Base-by-base conservation (phyloP, 306 rosid genomes). In the Pachyrhizus erosus region DNA sequence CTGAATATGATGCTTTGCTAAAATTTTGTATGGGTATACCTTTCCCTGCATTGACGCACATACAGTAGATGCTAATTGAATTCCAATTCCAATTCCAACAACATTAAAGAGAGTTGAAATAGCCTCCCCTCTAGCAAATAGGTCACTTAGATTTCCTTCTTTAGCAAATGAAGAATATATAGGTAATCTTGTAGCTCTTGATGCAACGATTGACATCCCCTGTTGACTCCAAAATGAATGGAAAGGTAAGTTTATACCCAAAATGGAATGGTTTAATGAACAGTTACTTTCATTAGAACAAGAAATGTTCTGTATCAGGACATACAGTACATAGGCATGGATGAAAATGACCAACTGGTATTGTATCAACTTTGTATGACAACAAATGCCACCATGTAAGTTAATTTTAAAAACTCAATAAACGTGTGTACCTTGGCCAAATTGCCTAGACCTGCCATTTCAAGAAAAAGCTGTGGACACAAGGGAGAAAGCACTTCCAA, bases 151-250 rank as follows among this genome's bases (percentile, higher is more conserved):
- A 89, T 94, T 94, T 81, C 99, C 98, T 87, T 96, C 99, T 92
- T 93, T 96, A n/a, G 98, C 99, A 83, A 93, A 96, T 31, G 99
- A 89, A 29, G 99, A 96, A 91, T 96, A 96, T 85, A 96, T 96
- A 24, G 99, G 99, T 83, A 96, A 88, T 81, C 99, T 89, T 45
- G 99, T 96, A 51, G 99, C 99, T 87, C 98, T 92, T 37, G 99
- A 96, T 29, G 99, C 99, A 84, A 93, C 99, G 73, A 93, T 90
- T 49, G 97, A 98, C 96, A 96, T 93, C 43, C 99, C 99, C 98
- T 96, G 85, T 86, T 75, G 74, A 83, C 37, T 67, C 90, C 86
- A 66, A 14, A 76, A 75, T 40, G 77, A 74, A 73, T 57, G 78
- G 45, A 48, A 27, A 51, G 37, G 74, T 14, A 48, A 51, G 69